A percentile compares a stretch with the other conserved stretches of the same genome.
Conservation (phyloP, 208 protist genomes). For the Porcisia deanei region DNA sequence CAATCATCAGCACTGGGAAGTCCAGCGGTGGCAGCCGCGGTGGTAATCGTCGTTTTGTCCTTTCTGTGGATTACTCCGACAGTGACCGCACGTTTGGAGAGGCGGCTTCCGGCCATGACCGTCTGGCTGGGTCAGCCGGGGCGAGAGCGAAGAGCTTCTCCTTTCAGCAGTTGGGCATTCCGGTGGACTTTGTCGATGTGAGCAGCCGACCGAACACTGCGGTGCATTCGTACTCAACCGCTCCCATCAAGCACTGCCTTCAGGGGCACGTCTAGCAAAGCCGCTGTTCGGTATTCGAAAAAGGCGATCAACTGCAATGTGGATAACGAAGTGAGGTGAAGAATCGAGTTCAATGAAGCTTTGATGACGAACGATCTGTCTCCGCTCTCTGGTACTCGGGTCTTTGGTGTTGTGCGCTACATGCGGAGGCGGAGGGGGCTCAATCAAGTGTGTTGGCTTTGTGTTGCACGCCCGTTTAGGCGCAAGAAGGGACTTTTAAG, state of each 20-base stretch:
- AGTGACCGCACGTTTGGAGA: neutral
- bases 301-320: neutral
- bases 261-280: neutral
- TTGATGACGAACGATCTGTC: neutral
- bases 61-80: conserved; percentile 40
- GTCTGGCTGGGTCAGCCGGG: neutral
- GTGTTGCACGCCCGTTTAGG: no score
- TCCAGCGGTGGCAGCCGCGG: conserved; percentile 4
- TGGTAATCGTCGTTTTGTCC: conserved; percentile 29
- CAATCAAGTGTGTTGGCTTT: no score
- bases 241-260: conserved; percentile 50
- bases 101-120: neutral
- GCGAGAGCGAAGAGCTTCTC: conserved; percentile 35
- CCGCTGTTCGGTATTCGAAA: neutral
- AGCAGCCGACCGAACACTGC: conserved; percentile 49
- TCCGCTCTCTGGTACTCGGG: neutral
- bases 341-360: neutral
- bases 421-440: no score
- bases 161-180: conserved; percentile 60
- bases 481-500: no score
- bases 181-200: conserved; percentile 62
- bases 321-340: neutral
- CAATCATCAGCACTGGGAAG: conserved; percentile 22
- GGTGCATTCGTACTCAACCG: conserved; percentile 44
- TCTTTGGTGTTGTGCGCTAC: no score